These are phyloP conservation scores for Trichoderma brevicompactum DNA, from an alignment of 2,329 filamentous ascomycete species.

Conservation along the genomic window DNA sequence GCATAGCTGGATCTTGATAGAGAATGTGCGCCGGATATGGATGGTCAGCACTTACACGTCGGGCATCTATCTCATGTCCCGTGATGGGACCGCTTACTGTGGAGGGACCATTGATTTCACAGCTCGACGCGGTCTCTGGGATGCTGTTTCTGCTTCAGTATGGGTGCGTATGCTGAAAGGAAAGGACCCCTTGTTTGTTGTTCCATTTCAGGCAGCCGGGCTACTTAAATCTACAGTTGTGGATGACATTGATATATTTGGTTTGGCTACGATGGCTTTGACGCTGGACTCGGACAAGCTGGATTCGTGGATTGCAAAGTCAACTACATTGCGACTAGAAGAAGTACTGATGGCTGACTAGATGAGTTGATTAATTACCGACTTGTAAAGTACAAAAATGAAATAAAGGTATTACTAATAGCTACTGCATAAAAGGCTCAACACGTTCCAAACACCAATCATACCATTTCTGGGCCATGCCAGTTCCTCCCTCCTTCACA, in stretches of 20 bases:
- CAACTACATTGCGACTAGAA: background rate
- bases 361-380: too few relatives aligned
- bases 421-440: slow-evolving; percentile 17
- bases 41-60: slow-evolving; percentile 31
- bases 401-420: too few relatives aligned
- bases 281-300: slow-evolving; percentile 25
- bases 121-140: slow-evolving; percentile 37
- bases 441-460: slow-evolving; percentile 23
- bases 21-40: slow-evolving; percentile 38
- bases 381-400: too few relatives aligned
- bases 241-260: slow-evolving; percentile 25
- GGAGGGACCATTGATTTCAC: slow-evolving; percentile 35
- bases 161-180: slow-evolving; percentile 33
- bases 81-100: slow-evolving; percentile 31
- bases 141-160: slow-evolving; percentile 32
- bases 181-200: slow-evolving; percentile 28
- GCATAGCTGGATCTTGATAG: slow-evolving; percentile 38
- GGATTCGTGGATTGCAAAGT: slow-evolving; percentile 24
- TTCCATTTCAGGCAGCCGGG: background rate
- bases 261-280: slow-evolving; percentile 12
- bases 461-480: slow-evolving; percentile 23
- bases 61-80: slow-evolving; percentile 31
- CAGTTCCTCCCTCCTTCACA: slow-evolving; percentile 18
- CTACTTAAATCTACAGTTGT: background rate
- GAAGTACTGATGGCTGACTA: background rate